Percentiles rank a stretch among this genome's conserved stretches.
Evolutionary conservation across 768 basidiomycete genomes (phyloP).

Genomic region (Hygrocybe punicea): DNA sequence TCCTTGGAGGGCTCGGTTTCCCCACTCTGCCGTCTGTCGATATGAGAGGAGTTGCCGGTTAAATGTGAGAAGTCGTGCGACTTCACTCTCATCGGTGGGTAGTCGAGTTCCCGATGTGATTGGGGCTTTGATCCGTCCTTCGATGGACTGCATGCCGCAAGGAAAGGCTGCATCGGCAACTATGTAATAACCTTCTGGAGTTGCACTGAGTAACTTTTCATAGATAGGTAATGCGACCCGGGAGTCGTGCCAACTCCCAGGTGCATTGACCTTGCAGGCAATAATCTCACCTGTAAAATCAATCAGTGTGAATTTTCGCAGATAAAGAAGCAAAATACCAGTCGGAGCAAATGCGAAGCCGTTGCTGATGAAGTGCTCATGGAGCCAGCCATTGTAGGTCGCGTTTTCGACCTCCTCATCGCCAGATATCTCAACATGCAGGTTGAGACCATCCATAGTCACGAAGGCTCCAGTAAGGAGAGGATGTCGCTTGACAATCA

Average conservation of each 20-base stretch:
- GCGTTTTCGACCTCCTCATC: conserved; percentile 43
- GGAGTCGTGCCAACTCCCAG: conserved; percentile 46
- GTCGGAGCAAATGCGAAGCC: conserved; percentile 30
- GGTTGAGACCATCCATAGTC: conserved; percentile 40
- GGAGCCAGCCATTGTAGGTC: conserved; percentile 45
- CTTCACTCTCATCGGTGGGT: conserved; percentile 16
- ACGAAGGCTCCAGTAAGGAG: conserved; percentile 40
- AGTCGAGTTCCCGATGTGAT: conserved; percentile 33
- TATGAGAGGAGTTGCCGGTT: conserved; percentile 43
- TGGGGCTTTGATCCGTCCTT: conserved; percentile 33
- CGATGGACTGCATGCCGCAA: conserved; percentile 17
- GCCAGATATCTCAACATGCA: conserved; percentile 30
- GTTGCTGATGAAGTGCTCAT: conserved; percentile 37
- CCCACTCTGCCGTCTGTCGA: conserved; percentile 52
- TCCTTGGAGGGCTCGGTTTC: conserved; percentile 43
- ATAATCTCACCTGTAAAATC: conserved; percentile 34
- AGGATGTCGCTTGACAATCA: conserved; percentile 32
- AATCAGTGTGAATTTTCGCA: background rate
- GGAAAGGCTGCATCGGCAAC: conserved; percentile 43
- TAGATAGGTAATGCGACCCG: conserved; percentile 41
- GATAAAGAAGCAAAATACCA: conserved; percentile 13
- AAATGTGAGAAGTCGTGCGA: conserved; percentile 22
- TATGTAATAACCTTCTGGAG: conserved; percentile 36
- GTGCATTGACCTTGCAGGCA: conserved; percentile 33
- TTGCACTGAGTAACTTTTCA: conserved; percentile 16